Evolutionary conservation across 305 asterid genomes (phyloP).

Genomic region (Fraxinus nigra): DNA sequence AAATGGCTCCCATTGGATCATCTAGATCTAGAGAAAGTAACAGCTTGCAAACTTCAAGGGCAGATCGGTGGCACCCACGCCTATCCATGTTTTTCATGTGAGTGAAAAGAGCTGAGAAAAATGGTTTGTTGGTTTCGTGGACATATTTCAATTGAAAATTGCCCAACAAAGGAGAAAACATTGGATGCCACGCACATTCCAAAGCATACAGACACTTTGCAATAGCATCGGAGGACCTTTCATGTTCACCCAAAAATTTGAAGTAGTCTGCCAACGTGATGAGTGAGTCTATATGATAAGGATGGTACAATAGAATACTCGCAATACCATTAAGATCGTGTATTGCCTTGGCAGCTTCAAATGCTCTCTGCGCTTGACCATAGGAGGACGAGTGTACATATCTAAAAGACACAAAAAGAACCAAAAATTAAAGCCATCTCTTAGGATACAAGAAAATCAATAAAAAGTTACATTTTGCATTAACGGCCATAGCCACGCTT

Average conservation of each 20-base stretch:
- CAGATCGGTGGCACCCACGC: slow-evolving; percentile 95
- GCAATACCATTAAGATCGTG: slow-evolving; percentile 91
- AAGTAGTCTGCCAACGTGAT: slow-evolving; percentile 79
- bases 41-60: slow-evolving; percentile 88
- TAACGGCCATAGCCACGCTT: background rate
- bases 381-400: slow-evolving; percentile 73
- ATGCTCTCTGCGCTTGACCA: slow-evolving; percentile 78
- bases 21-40: slow-evolving; percentile 84
- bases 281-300: slow-evolving; percentile 87
- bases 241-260: slow-evolving; percentile 86
- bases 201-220: slow-evolving; percentile 79
- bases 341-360: slow-evolving; percentile 82
- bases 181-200: slow-evolving; percentile 97
- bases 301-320: slow-evolving; percentile 66
- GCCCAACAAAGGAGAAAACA: slow-evolving; percentile 64
- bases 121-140: slow-evolving; percentile 73
- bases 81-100: slow-evolving; percentile 96
- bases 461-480: slow-evolving; percentile 8
- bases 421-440: slow-evolving; percentile 18
- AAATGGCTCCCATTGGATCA: slow-evolving; percentile 83
- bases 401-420: slow-evolving; percentile 36
- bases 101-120: slow-evolving; percentile 66
- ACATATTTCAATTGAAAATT: slow-evolving; percentile 67
- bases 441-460: background rate
- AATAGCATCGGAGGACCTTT: slow-evolving; percentile 81